phyloP scores from a whole-genome alignment of 176 grass and related monocot species.

The Canna indica region DNA sequence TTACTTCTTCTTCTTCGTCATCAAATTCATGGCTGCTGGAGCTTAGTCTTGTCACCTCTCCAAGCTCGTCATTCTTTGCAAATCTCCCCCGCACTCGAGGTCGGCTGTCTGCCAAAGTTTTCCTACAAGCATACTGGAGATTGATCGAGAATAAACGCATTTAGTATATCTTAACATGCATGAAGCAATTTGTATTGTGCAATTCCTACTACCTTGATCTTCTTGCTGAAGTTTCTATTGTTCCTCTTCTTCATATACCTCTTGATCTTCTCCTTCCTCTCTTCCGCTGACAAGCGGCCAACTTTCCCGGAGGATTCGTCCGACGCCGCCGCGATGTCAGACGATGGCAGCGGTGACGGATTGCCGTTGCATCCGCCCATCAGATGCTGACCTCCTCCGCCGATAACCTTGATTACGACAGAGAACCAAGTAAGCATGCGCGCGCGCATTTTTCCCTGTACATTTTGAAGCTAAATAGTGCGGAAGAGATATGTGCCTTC shows the following conservation, averaged over 20 bases:
- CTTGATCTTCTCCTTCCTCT: slow-evolving; percentile 89
- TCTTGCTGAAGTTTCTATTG: slow-evolving; percentile 92
- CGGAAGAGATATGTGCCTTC: neutral
- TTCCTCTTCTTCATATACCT: slow-evolving; percentile 97
- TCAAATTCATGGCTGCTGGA: slow-evolving; percentile 44
- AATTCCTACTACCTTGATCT: slow-evolving; percentile 72
- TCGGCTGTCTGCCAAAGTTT: slow-evolving; percentile 94
- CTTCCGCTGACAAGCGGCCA: slow-evolving; percentile 58
- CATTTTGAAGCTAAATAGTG: too few relatives aligned
- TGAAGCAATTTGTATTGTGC: slow-evolving; percentile 6
- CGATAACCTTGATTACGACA: too few relatives aligned
- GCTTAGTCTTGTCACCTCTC: slow-evolving; percentile 48
- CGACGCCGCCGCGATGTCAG: slow-evolving; percentile 30
- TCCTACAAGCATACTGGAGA: slow-evolving; percentile 88
- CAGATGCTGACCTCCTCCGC: slow-evolving; percentile 43
- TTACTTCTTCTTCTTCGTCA: slow-evolving; percentile 51
- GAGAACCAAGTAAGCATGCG: too few relatives aligned
- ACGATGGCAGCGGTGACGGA: slow-evolving; percentile 28
- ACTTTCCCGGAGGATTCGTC: slow-evolving; percentile 71
- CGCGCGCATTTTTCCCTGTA: too few relatives aligned
- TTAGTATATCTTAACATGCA: neutral
- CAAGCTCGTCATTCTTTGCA: slow-evolving; percentile 85
- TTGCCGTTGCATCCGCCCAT: slow-evolving; percentile 43
- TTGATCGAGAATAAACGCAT: neutral
- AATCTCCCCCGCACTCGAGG: slow-evolving; percentile 91